phyloP scores from a whole-genome alignment of 2,329 filamentous ascomycete species.

The Aspergillus versicolor region DNA sequence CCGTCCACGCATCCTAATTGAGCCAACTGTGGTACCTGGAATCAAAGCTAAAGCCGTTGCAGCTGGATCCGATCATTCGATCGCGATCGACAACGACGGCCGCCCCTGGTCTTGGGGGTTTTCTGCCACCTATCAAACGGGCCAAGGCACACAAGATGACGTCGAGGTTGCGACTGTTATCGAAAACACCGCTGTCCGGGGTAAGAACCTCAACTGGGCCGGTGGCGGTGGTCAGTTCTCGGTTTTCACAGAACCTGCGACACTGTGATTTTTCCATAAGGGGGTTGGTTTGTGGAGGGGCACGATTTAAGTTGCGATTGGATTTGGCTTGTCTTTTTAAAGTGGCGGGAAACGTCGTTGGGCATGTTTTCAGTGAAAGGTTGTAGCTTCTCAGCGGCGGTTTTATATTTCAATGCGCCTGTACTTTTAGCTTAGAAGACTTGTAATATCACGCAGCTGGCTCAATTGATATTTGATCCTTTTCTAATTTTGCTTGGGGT shows the following conservation, averaged over 20 bases:
- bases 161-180: conserved; percentile 74
- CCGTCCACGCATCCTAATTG: conserved; percentile 68
- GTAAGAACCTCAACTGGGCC: conserved; percentile 72
- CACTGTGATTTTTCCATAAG: conserved; percentile 10
- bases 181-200: conserved; percentile 79
- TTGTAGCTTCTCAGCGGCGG: conserved; percentile 7
- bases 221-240: conserved; percentile 81
- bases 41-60: conserved; percentile 59
- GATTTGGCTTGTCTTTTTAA: neutral
- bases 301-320: neutral
- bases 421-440: neutral
- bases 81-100: conserved; percentile 68
- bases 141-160: conserved; percentile 75
- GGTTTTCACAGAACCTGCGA: conserved; percentile 37
- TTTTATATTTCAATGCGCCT: conserved; percentile 4
- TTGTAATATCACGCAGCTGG: neutral
- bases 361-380: neutral
- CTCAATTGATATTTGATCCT: neutral
- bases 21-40: conserved; percentile 62
- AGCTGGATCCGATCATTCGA: conserved; percentile 70
- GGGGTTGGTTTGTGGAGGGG: neutral
- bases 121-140: conserved; percentile 76
- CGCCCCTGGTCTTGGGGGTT: conserved; percentile 79
- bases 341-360: neutral
- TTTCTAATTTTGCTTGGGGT: neutral